Percentiles rank a stretch among this genome's conserved stretches.
Conservation (phyloP, 805 yeast genomes). For the Monosporozyma yasuniensis region DNA sequence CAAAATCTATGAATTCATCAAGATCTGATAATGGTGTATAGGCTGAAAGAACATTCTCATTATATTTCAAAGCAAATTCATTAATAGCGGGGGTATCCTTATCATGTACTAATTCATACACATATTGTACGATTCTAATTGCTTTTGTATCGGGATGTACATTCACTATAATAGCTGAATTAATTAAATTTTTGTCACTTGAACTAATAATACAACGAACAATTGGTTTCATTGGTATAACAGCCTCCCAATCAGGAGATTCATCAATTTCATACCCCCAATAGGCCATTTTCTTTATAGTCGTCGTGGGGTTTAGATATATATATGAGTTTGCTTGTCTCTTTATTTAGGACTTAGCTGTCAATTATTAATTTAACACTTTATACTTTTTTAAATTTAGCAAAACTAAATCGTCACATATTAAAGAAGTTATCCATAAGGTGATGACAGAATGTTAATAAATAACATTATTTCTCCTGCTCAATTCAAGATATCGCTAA, state of each 20-base stretch:
- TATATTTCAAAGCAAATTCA: background rate
- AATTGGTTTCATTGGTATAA: conserved; percentile 7
- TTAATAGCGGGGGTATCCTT: background rate
- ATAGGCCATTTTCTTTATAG: background rate
- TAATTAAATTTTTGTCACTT: conserved; percentile 9
- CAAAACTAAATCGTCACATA: background rate
- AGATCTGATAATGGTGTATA: background rate
- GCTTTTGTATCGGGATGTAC: conserved; percentile 21
- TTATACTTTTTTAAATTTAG: background rate
- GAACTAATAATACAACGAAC: conserved; percentile 17
- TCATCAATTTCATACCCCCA: background rate
- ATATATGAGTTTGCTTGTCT: no score
- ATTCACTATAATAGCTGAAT: conserved; percentile 13
- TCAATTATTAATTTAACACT: background rate
- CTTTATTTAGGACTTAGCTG: background rate
- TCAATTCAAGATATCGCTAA: no score
- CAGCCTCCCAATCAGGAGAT: background rate
- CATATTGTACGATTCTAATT: conserved; percentile 21
- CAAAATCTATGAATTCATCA: background rate
- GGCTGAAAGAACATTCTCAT: background rate
- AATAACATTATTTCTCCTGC: no score
- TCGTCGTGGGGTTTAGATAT: no score
- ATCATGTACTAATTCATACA: conserved; percentile 11
- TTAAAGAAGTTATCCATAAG: background rate
- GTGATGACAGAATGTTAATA: no score